Base-by-base conservation (phyloP, 2,329 filamentous ascomycete species). In the Orbilia brochopaga region DNA sequence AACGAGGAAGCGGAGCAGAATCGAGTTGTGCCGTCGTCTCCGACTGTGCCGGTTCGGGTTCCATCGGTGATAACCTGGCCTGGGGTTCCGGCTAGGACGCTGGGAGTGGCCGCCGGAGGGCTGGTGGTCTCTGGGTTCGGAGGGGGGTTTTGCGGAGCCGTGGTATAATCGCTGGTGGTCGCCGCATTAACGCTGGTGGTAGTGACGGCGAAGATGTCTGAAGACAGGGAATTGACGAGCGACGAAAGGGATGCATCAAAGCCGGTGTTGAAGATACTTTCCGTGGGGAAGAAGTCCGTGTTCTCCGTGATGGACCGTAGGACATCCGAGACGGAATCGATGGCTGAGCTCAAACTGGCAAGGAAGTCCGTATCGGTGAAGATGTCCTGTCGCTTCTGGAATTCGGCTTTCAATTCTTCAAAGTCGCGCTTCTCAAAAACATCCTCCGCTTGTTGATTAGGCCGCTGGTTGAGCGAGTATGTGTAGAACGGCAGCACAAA, bases 1-100 rank as follows among this genome's bases (percentile, higher is more conserved):
- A 64, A 70, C 1, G 66, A 70, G 2, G 66, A 70, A 48, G 24
- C 24, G 3, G 54, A 64, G 32, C 66, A 70, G 48, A 60, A 70
- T 44, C 66, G 52, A 19, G 66, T 70, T 13, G 54, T 70, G 21
- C 66, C 66, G 32, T 70, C 66, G 1, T 64, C 66, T 32, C 66
- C 66, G 8, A 70, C 66, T 8, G 66, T 70, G 44, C 66, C 66
- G 35, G 59, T 70, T 24, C 66, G 53, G 40, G 66, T 64, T 32
- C 66, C 66, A 46, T 70, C 66, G 2, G 59, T 64, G 44, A 70
- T 46, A 51, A 70, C 66, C 46, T 70, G 66, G 19, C 66, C 66
- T 0, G 59, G 59, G 7, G 66, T 70, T 35, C 35, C 66, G 17
- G 54, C 54, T n/a, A 52, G 21, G 23, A 24, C 2, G 11, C n/a